Base-by-base conservation (phyloP, 2,329 filamentous ascomycete genomes). In the Xylariaceae sp. region DNA sequence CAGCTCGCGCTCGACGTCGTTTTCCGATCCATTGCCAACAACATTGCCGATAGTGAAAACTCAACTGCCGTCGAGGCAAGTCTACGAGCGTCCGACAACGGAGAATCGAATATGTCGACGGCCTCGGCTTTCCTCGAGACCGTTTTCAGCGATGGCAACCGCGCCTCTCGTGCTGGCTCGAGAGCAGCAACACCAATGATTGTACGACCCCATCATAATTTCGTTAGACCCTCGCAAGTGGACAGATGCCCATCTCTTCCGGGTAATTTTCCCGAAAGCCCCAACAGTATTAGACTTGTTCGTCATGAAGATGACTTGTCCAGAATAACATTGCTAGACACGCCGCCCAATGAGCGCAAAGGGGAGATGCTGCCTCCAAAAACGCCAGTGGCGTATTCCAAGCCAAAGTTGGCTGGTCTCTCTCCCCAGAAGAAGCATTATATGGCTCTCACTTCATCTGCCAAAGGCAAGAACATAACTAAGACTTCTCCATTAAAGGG, bases 1-100 rank as follows among this genome's bases (percentile, higher is more conserved):
- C 93, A 98, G 63, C 83, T 98, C 57, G 79, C 89, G 0, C 82
- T 98, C 41, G 91, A 97, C 58, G 78, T 94, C 31, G 75, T 97
- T 37, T 98, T 94, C 67, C 82, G 84, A 48, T 91, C 87, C 34
- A 80, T 95, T 38, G 81, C 80, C 43, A 69, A 78, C 15, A 85
- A 83, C 44, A 79, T 94, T 41, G 79, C 86, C 50, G 80, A 87
- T 38, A 67, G 74, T 18, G 68, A 68, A 18, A 67, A 71, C 3
- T 75, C 78, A 12, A 73, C 80, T 2, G 67, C 77, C 1, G 74
- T 87, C 4, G 81, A 93, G 50, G 75, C 85, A 1, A 90, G 89
- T 2, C 72, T 96, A 11, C 79, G 81, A 39, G 76, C 81, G 2
- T 83, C 86, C 30, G 91, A 97, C 63, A 69, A 81, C 1, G 90